These are phyloP conservation scores for Aspergillus pseudonomiae DNA, from an alignment of 2,329 filamentous ascomycete species.

Conservation along the genomic window DNA sequence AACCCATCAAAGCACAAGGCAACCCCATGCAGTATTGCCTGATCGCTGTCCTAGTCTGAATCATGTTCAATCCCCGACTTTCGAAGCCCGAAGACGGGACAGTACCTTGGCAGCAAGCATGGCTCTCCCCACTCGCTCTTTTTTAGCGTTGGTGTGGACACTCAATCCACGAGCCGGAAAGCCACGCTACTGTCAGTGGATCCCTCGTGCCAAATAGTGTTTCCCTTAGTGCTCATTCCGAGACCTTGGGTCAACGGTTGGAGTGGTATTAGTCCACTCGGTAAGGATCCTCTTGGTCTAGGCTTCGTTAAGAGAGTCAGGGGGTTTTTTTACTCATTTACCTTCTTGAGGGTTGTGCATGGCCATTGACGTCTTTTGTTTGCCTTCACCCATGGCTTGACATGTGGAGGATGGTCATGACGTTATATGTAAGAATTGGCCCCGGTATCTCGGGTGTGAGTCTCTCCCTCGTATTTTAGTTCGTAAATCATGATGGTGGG, in stretches of 20 bases:
- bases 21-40: conserved; percentile 1
- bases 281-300: not conserved
- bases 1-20: not conserved
- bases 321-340: not conserved
- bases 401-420: not conserved
- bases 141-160: not conserved
- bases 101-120: conserved; percentile 2
- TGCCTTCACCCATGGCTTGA: not conserved
- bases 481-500: not conserved
- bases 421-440: not conserved
- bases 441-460: not conserved
- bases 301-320: not conserved
- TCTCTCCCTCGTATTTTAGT: not conserved
- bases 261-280: not conserved
- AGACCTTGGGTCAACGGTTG: conserved; percentile 4
- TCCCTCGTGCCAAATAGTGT: not conserved
- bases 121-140: not conserved
- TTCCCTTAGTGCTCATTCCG: not conserved
- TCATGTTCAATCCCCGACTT: not conserved
- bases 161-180: conserved; percentile 1
- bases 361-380: not conserved
- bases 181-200: conserved; percentile 1
- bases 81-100: not conserved
- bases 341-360: not conserved
- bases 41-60: not conserved